These are phyloP conservation scores for Avena eriantha DNA, from an alignment of 176 grass and related monocot genomes.

Conservation along the genomic window DNA sequence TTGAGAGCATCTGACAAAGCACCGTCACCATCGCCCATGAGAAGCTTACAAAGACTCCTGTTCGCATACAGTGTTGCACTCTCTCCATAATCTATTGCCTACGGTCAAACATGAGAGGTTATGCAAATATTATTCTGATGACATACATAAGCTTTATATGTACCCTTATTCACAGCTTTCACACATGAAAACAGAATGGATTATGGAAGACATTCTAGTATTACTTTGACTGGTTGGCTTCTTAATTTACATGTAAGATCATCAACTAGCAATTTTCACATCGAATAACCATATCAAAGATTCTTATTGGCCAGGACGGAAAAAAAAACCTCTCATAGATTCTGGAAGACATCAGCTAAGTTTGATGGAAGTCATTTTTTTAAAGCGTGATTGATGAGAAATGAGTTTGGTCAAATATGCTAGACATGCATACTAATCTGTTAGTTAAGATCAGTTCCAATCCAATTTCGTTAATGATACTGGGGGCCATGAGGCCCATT, in stretches of 20 bases:
- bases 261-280: not conserved
- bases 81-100: not conserved
- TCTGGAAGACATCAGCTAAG: not conserved
- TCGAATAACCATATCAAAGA: not conserved
- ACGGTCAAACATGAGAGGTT: not conserved
- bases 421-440: not conserved
- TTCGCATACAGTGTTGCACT: constrained; percentile 6
- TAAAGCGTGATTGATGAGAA: not conserved
- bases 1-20: constrained; percentile 11
- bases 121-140: not conserved
- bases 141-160: not conserved
- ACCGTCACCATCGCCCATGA: not conserved
- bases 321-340: not conserved
- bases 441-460: not conserved
- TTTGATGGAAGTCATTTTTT: not conserved
- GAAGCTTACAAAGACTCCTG: not conserved
- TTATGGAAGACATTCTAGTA: not conserved
- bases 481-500: too few relatives aligned
- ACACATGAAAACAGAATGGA: not conserved
- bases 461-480: not conserved
- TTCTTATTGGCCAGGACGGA: not conserved
- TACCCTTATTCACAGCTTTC: not conserved
- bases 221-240: not conserved
- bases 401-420: not conserved
- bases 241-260: not conserved